Evolutionary conservation across 768 basidiomycete species (phyloP).

Genomic region (Russula vinacea): DNA sequence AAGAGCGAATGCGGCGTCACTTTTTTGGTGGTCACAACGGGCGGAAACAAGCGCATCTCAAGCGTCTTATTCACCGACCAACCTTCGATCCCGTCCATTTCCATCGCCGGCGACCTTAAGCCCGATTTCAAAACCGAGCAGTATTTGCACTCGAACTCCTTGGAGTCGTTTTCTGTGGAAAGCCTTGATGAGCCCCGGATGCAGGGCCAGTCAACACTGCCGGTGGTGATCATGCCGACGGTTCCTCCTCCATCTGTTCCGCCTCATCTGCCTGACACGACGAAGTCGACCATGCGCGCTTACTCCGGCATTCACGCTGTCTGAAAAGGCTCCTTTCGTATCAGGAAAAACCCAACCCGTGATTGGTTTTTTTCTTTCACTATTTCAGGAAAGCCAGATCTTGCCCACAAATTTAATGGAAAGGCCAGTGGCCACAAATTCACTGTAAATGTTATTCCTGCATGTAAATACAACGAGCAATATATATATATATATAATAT

Average conservation of each 20-base stretch:
- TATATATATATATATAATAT: too few species aligned
- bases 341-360: neutral
- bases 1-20: neutral
- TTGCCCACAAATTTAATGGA: too few species aligned
- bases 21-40: neutral
- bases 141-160: neutral
- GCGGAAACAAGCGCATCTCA: neutral
- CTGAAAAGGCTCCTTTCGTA: neutral
- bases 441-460: too few species aligned
- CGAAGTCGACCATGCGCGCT: neutral
- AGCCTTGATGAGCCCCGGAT: neutral
- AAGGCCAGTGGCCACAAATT: too few species aligned
- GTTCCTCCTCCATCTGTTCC: neutral
- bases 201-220: neutral
- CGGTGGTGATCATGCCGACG: neutral
- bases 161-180: constrained; percentile 6
- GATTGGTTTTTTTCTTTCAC: neutral
- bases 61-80: neutral
- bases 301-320: neutral
- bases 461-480: too few species aligned
- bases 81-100: neutral
- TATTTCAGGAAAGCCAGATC: too few species aligned
- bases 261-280: neutral
- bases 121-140: constrained; percentile 6
- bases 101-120: neutral